Base-by-base conservation (phyloP, 2,329 filamentous ascomycete genomes). In the Diplodia seriata region DNA sequence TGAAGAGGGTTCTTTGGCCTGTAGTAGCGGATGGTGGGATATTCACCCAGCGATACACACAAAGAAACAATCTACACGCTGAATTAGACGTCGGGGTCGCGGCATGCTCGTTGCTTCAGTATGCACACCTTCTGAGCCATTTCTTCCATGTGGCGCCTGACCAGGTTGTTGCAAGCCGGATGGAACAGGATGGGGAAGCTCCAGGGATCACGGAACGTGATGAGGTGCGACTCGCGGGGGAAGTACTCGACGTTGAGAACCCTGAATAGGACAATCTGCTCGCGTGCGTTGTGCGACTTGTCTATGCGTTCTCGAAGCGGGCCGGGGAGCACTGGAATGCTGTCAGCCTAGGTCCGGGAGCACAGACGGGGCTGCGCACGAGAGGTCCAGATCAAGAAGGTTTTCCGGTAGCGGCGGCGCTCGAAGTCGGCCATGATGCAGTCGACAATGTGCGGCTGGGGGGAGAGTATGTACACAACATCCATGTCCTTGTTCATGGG, bases 101-200 rank as follows among this genome's bases (percentile, higher is more conserved):
- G 18, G 3, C 3, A 11, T n/a, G 29, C 12, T 8, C n/a, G 3
- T n/a, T 6, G 4, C 20, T n/a, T 18, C 38, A 12, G 59, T 6
- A 38, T 31, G 63, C 72, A 50, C 77, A 96, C 93, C 88, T 94
- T 97, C 78, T 97, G 92, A 33, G 95, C 93, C 67, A 98, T 81
- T 49, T 87, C 85, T 75, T 94, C 89, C 86, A 99, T 89, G 77
- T 99, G 94, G 67, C 87, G 85, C 59, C 90, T 87, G 50, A 99
- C 90, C 53, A 97, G 82, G 71, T 88, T 86, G 78, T 97, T 97
- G 81, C 95, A 98, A 66, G 86, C 88, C 1, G 94, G 94, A 76
- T 99, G 94, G 81, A 91, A 99, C 69, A 99, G 84, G 63, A 94
- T 86, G 0, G 93, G 93, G 75, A 99, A 99, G 80, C 94, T 98